phyloP scores from a whole-genome alignment of 805 yeast species.

The Lachancea kluyveri region DNA sequence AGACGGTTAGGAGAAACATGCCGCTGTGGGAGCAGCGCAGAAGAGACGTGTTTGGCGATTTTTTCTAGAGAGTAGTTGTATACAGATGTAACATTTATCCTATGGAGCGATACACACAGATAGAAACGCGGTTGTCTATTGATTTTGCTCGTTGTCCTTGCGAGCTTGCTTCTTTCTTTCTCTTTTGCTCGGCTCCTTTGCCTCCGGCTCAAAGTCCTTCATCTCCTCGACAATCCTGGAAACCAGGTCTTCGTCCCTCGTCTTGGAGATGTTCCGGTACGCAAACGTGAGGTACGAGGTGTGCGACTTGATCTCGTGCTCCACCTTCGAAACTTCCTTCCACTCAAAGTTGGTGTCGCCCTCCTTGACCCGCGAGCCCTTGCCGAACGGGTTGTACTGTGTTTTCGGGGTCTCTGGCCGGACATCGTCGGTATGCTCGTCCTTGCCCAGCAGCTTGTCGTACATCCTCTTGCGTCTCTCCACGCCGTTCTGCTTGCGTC shows the following conservation, averaged over 20 bases:
- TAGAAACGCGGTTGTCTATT: too few relatives aligned
- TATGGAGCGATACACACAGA: too few relatives aligned
- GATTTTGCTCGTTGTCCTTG: too few relatives aligned
- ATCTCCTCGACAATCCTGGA: conserved; percentile 4
- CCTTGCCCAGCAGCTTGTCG: conserved; percentile 22
- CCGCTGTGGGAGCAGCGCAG: conserved; percentile 74
- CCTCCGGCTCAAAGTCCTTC: conserved; percentile 1
- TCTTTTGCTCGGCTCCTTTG: conserved; percentile 4
- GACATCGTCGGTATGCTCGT: conserved; percentile 23
- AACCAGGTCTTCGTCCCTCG: conserved; percentile 15
- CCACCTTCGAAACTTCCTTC: conserved; percentile 79
- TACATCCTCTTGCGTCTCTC: conserved; percentile 43
- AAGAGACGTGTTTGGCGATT: conserved; percentile 43
- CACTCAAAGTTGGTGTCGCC: conserved; percentile 80
- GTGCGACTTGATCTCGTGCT: conserved; percentile 83
- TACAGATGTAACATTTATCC: conserved; percentile 1
- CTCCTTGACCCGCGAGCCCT: conserved; percentile 75
- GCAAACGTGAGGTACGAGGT: conserved; percentile 95
- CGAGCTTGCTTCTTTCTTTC: conserved; percentile 3
- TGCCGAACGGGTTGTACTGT: conserved; percentile 90
- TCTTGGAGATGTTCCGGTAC: conserved; percentile 32
- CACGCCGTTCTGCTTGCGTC: conserved; percentile 60
- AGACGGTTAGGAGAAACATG: conserved; percentile 57
- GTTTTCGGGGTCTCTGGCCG: conserved; percentile 34
- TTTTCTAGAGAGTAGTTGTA: conserved; percentile 3